Conservation (phyloP, 257 asterid genomes). For the Nicotiana sylvestris region DNA sequence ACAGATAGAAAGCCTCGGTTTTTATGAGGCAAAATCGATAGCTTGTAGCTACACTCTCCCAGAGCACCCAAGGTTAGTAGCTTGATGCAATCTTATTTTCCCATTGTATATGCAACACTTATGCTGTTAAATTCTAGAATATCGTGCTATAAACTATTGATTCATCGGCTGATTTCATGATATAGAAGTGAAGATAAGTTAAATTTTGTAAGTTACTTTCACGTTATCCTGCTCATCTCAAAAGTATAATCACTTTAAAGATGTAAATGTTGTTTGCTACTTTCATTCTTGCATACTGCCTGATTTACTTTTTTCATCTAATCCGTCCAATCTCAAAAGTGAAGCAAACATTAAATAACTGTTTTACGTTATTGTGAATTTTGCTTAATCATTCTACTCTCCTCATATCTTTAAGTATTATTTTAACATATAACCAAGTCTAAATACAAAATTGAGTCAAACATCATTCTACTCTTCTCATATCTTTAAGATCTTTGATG, state of each 20-base stretch:
- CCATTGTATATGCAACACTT: not conserved
- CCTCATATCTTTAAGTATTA: not conserved
- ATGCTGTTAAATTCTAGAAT: not conserved
- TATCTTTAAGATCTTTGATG: not conserved
- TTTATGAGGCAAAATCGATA: slow-evolving; percentile 17
- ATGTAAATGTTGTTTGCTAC: not conserved
- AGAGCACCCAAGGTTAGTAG: slow-evolving; percentile 23
- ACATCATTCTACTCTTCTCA: not conserved
- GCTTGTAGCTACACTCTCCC: not conserved
- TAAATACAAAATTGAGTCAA: not conserved
- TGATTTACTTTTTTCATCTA: not conserved
- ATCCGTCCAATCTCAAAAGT: not conserved
- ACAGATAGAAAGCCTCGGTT: slow-evolving; percentile 38
- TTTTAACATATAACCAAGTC: not conserved
- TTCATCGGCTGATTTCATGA: not conserved
- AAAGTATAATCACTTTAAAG: not conserved
- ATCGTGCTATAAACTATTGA: not conserved
- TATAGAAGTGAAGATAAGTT: not conserved
- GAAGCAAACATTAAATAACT: not conserved
- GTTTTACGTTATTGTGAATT: not conserved
- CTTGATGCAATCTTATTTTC: not conserved
- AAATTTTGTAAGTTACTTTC: not conserved
- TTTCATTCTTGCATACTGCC: not conserved
- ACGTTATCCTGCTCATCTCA: not conserved
- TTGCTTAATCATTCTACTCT: not conserved